phyloP scores from a whole-genome alignment of 352 stramenopile genomes.

The Hyaloperonospora arabidopsidis region DNA sequence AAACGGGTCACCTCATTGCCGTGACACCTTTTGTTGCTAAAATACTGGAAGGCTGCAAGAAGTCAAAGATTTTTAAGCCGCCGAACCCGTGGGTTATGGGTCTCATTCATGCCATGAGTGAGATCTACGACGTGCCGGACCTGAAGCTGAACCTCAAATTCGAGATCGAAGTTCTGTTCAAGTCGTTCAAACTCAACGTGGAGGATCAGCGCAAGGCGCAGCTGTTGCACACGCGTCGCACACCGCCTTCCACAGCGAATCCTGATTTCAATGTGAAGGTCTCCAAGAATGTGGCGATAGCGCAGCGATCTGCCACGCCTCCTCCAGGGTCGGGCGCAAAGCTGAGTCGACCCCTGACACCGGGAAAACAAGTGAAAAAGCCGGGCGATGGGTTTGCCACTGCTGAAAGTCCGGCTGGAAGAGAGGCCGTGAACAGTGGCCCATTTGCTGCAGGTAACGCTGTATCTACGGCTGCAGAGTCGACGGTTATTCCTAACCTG shows the following conservation, averaged over 20 bases:
- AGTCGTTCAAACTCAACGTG: slow-evolving; percentile 96
- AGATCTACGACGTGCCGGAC: slow-evolving; percentile 98
- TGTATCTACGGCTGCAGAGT: slow-evolving; percentile 52
- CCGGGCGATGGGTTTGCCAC: slow-evolving; percentile 42
- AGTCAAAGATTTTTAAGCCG: slow-evolving; percentile 95
- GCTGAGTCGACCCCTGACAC: slow-evolving; percentile 47
- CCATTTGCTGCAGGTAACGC: slow-evolving; percentile 24
- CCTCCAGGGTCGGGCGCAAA: slow-evolving; percentile 43
- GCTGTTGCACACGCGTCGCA: slow-evolving; percentile 84
- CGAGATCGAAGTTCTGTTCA: slow-evolving; percentile 99
- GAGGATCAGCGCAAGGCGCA: slow-evolving; percentile 92
- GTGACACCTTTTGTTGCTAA: slow-evolving; percentile 98
- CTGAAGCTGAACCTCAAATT: slow-evolving; percentile 99
- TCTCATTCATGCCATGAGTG: slow-evolving; percentile 95
- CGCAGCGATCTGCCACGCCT: slow-evolving; percentile 46
- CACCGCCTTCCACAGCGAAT: slow-evolving; percentile 92
- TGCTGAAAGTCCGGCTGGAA: slow-evolving; percentile 43
- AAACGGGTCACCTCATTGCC: slow-evolving; percentile 95
- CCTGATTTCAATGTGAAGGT: slow-evolving; percentile 98
- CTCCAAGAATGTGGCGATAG: slow-evolving; percentile 36
- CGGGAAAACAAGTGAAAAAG: slow-evolving; percentile 50
- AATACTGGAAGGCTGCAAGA: slow-evolving; percentile 97
- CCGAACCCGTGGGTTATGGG: slow-evolving; percentile 99
- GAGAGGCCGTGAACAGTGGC: slow-evolving; percentile 27
- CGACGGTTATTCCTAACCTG: slow-evolving; percentile 97